A percentile compares a stretch with the other conserved stretches of the same genome.
These are phyloP conservation scores for Pyrenophora graminea DNA, from an alignment of 2,329 filamentous ascomycete genomes.

Conservation along the genomic window DNA sequence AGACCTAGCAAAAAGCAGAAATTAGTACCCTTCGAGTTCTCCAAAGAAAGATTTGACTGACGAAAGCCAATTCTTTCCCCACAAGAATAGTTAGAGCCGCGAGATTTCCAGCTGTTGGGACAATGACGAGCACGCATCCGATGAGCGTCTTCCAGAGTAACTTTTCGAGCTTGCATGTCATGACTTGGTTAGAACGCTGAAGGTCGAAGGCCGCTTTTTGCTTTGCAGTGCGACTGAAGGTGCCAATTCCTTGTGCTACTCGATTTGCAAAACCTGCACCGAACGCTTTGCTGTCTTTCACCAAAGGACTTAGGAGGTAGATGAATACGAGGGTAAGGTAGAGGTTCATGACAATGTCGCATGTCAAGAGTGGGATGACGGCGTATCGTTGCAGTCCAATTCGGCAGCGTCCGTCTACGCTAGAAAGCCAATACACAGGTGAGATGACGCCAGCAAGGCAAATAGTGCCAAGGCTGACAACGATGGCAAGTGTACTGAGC, in stretches of 20 bases:
- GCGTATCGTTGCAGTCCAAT: conserved; percentile 47
- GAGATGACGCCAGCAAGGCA: conserved; percentile 34
- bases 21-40: neutral
- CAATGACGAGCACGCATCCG: conserved; percentile 45
- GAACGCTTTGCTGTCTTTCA: conserved; percentile 20
- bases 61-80: conserved; percentile 47
- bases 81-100: conserved; percentile 33
- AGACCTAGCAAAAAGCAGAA: conserved; percentile 25
- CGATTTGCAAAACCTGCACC: conserved; percentile 16
- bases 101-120: conserved; percentile 48
- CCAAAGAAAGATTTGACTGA: neutral
- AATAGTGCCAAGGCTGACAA: conserved; percentile 36
- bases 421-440: conserved; percentile 39
- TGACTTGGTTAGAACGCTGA: conserved; percentile 20
- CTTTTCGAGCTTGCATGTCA: conserved; percentile 29
- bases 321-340: conserved; percentile 48
- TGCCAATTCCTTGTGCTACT: conserved; percentile 21
- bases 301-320: conserved; percentile 40
- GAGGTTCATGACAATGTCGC: conserved; percentile 47
- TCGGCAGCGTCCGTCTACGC: conserved; percentile 41
- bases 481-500: conserved; percentile 29
- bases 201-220: conserved; percentile 8
- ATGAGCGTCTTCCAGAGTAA: conserved; percentile 37
- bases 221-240: conserved; percentile 8
- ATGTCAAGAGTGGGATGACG: conserved; percentile 44